phyloP scores from a whole-genome alignment of 805 yeast genomes.

The Kuraishia molischiana region DNA sequence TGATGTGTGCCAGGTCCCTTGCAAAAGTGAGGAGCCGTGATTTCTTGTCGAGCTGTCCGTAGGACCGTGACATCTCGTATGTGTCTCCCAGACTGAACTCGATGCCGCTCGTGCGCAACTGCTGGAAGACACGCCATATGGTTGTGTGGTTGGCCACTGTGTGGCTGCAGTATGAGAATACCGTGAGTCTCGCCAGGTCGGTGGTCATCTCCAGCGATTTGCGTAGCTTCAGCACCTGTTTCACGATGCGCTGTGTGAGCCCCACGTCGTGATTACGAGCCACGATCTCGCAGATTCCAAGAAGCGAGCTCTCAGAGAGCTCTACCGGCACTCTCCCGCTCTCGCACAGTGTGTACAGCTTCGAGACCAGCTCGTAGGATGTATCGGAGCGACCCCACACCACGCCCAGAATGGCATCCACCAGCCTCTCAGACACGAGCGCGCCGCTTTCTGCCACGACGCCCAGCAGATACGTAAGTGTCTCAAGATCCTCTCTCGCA shows the following conservation, averaged over 20 bases:
- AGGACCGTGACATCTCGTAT: not conserved
- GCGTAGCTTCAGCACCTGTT: not conserved
- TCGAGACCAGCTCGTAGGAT: not conserved
- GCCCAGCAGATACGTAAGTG: slow-evolving; percentile 7
- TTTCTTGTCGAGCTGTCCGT: not conserved
- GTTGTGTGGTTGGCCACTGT: not conserved
- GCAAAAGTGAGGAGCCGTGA: not conserved
- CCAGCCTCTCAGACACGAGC: not conserved
- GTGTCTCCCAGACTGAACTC: not conserved
- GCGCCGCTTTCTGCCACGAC: slow-evolving; percentile 1
- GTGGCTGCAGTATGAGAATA: not conserved
- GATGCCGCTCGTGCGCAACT: slow-evolving; percentile 1
- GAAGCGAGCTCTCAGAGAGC: not conserved
- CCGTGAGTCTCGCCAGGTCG: not conserved
- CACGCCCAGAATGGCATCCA: not conserved
- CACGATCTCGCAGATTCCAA: not conserved
- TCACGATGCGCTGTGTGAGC: not conserved
- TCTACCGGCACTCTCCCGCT: not conserved
- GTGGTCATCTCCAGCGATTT: not conserved
- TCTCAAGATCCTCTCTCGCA: slow-evolving; percentile 11
- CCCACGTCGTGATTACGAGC: not conserved
- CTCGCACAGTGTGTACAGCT: not conserved
- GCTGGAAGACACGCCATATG: not conserved
- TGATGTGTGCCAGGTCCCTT: not conserved
- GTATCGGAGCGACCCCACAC: not conserved